Percentiles rank a stretch among this genome's conserved stretches.
These are phyloP conservation scores for Aspergillus brasiliensis DNA, from an alignment of 2,329 filamentous ascomycete species.

Conservation along the genomic window DNA sequence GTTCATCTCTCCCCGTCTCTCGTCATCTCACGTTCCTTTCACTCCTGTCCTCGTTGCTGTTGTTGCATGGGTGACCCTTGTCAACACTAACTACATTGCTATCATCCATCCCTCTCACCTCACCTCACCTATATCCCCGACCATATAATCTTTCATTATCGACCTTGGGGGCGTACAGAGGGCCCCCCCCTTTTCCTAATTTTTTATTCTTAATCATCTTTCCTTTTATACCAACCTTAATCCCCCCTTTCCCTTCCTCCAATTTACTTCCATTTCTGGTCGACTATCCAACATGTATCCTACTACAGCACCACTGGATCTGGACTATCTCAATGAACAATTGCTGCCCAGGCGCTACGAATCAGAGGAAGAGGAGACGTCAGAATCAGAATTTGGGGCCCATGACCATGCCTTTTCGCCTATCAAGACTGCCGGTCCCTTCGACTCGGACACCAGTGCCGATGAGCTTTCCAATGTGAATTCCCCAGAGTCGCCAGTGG, in stretches of 20 bases:
- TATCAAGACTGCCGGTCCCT: constrained; percentile 24
- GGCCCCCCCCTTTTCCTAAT: not conserved
- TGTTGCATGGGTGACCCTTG: not conserved
- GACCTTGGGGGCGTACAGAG: not conserved
- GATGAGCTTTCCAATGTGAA: constrained; percentile 30
- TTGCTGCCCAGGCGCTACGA: constrained; percentile 39
- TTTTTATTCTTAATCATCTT: not conserved
- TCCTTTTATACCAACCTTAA: no score
- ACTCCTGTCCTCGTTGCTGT: constrained; percentile 1
- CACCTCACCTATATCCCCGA: not conserved
- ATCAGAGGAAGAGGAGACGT: constrained; percentile 43
- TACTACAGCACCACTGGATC: constrained; percentile 26
- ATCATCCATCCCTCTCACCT: not conserved
- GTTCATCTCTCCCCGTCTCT: not conserved
- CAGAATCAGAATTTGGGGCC: constrained; percentile 38
- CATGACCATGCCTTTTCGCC: constrained; percentile 37
- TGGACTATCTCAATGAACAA: constrained; percentile 35
- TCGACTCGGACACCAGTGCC: constrained; percentile 35
- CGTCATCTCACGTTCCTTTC: constrained; percentile 12
- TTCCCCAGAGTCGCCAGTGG: constrained; percentile 24
- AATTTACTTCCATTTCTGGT: not conserved
- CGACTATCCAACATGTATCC: constrained; percentile 29
- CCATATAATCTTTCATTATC: constrained; percentile 6
- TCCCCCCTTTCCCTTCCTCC: no score
- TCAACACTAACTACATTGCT: not conserved